Evolutionary conservation across 2,329 filamentous ascomycete genomes (phyloP).

Genomic region (Sporothrix luriei): DNA sequence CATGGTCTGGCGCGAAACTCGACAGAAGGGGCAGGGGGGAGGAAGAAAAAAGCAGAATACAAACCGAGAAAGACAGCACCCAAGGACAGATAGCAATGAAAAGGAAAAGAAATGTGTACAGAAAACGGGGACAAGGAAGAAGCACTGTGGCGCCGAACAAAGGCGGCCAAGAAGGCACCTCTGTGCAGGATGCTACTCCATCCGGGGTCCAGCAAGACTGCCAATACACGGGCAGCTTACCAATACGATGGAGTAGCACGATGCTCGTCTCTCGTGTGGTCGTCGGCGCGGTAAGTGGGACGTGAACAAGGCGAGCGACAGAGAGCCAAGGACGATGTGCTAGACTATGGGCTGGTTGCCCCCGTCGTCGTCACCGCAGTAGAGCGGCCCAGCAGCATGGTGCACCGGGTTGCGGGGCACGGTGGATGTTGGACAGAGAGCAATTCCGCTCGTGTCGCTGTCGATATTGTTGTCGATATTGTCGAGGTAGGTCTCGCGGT

Average conservation of each 20-base stretch:
- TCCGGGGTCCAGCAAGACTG: not conserved
- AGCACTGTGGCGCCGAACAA: constrained; percentile 1
- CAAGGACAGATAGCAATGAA: not conserved
- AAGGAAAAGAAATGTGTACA: not conserved
- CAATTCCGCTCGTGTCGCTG: not conserved
- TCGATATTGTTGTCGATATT: not conserved
- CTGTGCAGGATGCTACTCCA: constrained; percentile 8
- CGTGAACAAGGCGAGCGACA: not conserved
- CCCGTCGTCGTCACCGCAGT: not conserved
- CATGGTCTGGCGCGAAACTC: constrained; percentile 3
- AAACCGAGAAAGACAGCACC: not conserved
- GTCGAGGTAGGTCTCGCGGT: not conserved
- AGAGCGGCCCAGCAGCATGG: not conserved
- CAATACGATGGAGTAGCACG: not conserved
- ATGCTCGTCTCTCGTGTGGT: not conserved
- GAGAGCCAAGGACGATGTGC: not conserved
- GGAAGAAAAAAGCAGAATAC: not conserved
- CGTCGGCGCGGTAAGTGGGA: not conserved
- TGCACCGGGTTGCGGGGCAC: not conserved
- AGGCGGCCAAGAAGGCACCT: not conserved
- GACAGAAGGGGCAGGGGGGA: too few relatives aligned
- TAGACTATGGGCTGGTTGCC: not conserved
- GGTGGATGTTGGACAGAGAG: constrained; percentile 5
- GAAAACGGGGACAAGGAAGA: not conserved
- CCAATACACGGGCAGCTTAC: constrained; percentile 2